Evolutionary conservation across 1,139 yeast species (phyloP).

Genomic region (Debaryomyces psychrophilus): DNA sequence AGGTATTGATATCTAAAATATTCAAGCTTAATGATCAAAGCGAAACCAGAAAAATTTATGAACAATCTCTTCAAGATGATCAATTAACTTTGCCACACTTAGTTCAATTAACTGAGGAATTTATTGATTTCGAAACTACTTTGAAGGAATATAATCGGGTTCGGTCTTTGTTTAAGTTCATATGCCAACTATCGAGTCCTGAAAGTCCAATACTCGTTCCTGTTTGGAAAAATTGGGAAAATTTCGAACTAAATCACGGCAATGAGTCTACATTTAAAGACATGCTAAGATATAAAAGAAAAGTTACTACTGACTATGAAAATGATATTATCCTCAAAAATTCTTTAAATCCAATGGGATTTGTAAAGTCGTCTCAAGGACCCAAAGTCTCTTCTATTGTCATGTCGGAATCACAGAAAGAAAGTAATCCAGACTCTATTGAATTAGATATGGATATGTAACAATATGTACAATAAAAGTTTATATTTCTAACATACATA

Average conservation of each 20-base stretch:
- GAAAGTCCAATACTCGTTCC: constrained; percentile 22
- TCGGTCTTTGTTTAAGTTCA: constrained; percentile 56
- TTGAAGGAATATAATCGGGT: constrained; percentile 59
- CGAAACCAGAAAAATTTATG: constrained; percentile 22
- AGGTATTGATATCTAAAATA: constrained; percentile 16
- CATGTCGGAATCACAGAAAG: constrained; percentile 13
- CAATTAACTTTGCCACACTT: constrained; percentile 33
- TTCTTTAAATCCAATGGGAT: constrained; percentile 52
- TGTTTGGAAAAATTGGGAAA: constrained; percentile 70
- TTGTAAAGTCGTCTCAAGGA: constrained; percentile 46
- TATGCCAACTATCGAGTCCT: constrained; percentile 30
- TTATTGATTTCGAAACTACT: constrained; percentile 51
- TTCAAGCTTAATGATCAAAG: constrained; percentile 18
- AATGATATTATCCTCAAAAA: constrained; percentile 29
- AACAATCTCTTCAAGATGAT: constrained; percentile 21
- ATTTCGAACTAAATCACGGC: constrained; percentile 73
- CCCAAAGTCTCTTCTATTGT: constrained; percentile 1
- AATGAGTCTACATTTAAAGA: constrained; percentile 72
- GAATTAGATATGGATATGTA: constrained; percentile 57
- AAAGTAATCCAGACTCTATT: constrained; percentile 65
- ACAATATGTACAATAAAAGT: not conserved
- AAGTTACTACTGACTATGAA: constrained; percentile 33
- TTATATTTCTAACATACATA: not conserved
- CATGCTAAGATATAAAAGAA: constrained; percentile 67
- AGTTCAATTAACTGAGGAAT: constrained; percentile 35